Evolutionary conservation across 441 rosid genomes (phyloP), one percentile per base, ranked within the genome.

Genomic region (Arabidopsis lyrata): DNA sequence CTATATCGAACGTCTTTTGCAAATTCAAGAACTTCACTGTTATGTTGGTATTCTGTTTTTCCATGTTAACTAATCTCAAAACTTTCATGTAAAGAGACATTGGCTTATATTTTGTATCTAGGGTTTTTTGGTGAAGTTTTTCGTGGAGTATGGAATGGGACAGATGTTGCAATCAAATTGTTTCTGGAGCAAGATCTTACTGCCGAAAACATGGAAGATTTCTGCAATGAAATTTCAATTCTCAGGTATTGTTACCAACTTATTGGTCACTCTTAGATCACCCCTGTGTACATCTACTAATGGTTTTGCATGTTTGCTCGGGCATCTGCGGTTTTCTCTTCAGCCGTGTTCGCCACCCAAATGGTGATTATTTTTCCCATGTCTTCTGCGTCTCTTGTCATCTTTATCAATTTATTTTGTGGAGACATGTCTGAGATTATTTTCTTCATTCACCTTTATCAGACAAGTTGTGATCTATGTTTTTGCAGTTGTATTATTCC

Each of bases 111-210:
- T 48, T 27, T 77, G 59, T 56, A 22, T 69, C 5, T 70, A 92
- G 98, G 99, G 20, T 93, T 92, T 77, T 96, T 96, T 18, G 98
- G 98, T 69, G 98, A 96, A 87, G 98, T 96, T 74, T 96, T 96
- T 35, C 97, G 97, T 64, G 98, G 98, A 16, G 60, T 87, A 35
- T 96, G 99, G 99, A 93, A 96, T 74, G 99, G 99, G 77, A 96
- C 97, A 52, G 97, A 96, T 72, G 99, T 96, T 82, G 99, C 99
- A 32, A 89, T 92, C 77, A 96, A 96, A 87, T 87, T 93, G 81
- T 92, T 96, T 73, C 81, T 96, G 73, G 97, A 93, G 90, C 99
- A 96, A 81, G 97, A 96, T 85, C 89, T 96, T 57, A 96, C 98
- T 61, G 87, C 88, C n/a, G 97, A 96, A 83, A 96, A 93, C 81